phyloP scores from a whole-genome alignment of 768 basidiomycete genomes.

The Lentinula boryana region DNA sequence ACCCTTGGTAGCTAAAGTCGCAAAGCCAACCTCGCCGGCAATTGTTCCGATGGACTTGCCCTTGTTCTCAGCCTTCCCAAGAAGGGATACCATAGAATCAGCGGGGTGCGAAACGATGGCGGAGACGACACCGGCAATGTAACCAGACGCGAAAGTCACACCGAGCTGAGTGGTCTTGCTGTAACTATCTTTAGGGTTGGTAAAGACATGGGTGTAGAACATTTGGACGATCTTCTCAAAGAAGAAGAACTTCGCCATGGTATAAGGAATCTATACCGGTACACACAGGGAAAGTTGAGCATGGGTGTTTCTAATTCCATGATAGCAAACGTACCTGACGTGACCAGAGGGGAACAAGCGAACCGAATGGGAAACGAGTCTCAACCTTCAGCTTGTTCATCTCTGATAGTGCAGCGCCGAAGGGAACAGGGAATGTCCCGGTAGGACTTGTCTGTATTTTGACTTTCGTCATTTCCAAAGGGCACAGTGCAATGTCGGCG shows the following conservation, averaged over 20 bases:
- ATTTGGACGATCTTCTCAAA: constrained; percentile 83
- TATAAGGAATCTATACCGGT: constrained; percentile 78
- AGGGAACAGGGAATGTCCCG: constrained; percentile 75
- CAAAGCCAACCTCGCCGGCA: constrained; percentile 62
- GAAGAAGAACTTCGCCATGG: constrained; percentile 99
- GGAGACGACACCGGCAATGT: constrained; percentile 93
- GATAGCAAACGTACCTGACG: constrained; percentile 52
- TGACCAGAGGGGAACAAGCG: constrained; percentile 81
- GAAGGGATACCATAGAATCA: constrained; percentile 87
- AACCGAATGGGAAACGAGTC: constrained; percentile 83
- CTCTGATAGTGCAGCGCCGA: constrained; percentile 63
- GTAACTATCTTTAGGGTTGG: constrained; percentile 71
- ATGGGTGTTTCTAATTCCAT: neutral
- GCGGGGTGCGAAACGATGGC: constrained; percentile 96
- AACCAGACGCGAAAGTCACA: constrained; percentile 85
- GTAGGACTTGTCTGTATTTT: constrained; percentile 76
- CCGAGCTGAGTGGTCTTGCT: constrained; percentile 82
- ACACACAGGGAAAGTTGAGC: neutral
- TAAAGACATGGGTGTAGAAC: constrained; percentile 87
- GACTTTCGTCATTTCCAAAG: constrained; percentile 90
- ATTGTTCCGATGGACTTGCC: constrained; percentile 73
- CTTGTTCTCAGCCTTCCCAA: constrained; percentile 85
- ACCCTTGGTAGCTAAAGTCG: constrained; percentile 72
- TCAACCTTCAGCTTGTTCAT: constrained; percentile 64
- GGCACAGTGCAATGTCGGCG: constrained; percentile 94